These are phyloP conservation scores for Penstemon davidsonii DNA, from an alignment of 257 asterid genomes.

Conservation along the genomic window DNA sequence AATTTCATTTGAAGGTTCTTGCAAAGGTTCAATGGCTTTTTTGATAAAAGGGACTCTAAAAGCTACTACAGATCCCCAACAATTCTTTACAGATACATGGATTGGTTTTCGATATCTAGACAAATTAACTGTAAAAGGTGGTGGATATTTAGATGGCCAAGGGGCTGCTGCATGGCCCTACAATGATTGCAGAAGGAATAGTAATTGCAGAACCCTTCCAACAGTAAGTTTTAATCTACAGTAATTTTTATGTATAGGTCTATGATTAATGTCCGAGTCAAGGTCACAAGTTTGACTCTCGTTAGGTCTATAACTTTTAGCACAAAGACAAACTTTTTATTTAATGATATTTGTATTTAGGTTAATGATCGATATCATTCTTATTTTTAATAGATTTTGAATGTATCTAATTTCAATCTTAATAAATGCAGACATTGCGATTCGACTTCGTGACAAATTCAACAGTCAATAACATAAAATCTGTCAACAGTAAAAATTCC, in stretches of 20 bases:
- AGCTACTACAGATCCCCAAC: conserved; percentile 47
- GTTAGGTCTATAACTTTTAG: too few relatives aligned
- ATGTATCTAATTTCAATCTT: too few relatives aligned
- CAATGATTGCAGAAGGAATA: conserved; percentile 55
- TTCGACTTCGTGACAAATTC: conserved; percentile 61
- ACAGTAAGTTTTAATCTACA: conserved; percentile 39
- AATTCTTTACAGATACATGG: conserved; percentile 50
- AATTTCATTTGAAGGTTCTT: conserved; percentile 55
- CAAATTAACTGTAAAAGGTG: conserved; percentile 50
- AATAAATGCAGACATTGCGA: conserved; percentile 48
- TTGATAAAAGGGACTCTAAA: conserved; percentile 42
- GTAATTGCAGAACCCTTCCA: conserved; percentile 57
- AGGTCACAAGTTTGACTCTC: too few relatives aligned
- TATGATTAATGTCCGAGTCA: too few relatives aligned
- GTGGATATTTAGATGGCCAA: conserved; percentile 78
- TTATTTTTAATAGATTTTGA: too few relatives aligned
- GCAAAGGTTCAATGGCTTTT: conserved; percentile 37
- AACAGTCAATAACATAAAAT: conserved; percentile 41
- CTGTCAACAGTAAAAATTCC: conserved; percentile 67
- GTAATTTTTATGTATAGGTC: neutral
- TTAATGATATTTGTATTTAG: too few relatives aligned
- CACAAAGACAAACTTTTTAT: too few relatives aligned
- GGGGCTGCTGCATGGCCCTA: conserved; percentile 69
- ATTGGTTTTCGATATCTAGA: conserved; percentile 59
- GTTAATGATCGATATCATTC: too few relatives aligned